Percentiles rank a stretch among this genome's conserved stretches.
Conservation (phyloP, 169 alveolate species). For the Plasmodium inui region DNA sequence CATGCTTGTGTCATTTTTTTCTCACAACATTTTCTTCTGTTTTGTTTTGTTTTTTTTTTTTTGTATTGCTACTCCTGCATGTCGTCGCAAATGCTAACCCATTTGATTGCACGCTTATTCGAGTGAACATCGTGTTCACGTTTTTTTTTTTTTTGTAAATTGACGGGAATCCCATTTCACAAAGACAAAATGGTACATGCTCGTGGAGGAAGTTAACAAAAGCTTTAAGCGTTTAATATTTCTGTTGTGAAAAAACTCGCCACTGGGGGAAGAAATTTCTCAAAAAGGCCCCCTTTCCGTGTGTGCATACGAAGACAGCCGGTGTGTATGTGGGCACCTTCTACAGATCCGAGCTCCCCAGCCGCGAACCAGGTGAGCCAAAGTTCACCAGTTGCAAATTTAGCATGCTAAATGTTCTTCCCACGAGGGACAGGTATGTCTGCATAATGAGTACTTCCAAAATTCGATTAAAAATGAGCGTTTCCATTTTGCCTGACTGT, state of each 20-base stretch:
- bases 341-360: background rate
- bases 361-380: background rate
- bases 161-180: background rate
- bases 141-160: background rate
- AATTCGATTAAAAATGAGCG: constrained; percentile 23
- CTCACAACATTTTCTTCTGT: background rate
- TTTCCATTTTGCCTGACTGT: constrained; percentile 14
- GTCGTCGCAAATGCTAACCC: background rate
- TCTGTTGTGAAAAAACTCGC: background rate
- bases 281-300: background rate
- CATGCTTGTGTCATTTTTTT: background rate
- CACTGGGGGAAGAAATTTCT: background rate
- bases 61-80: background rate
- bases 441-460: constrained; percentile 54
- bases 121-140: background rate
- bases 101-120: background rate
- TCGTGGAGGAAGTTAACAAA: background rate
- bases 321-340: background rate
- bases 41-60: background rate
- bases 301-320: background rate
- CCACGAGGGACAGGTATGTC: constrained; percentile 18
- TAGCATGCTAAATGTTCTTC: constrained; percentile 24
- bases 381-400: constrained; percentile 33
- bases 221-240: background rate
- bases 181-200: background rate